phyloP scores from a whole-genome alignment of 768 basidiomycete genomes.

The Xanthoconium stramineum region DNA sequence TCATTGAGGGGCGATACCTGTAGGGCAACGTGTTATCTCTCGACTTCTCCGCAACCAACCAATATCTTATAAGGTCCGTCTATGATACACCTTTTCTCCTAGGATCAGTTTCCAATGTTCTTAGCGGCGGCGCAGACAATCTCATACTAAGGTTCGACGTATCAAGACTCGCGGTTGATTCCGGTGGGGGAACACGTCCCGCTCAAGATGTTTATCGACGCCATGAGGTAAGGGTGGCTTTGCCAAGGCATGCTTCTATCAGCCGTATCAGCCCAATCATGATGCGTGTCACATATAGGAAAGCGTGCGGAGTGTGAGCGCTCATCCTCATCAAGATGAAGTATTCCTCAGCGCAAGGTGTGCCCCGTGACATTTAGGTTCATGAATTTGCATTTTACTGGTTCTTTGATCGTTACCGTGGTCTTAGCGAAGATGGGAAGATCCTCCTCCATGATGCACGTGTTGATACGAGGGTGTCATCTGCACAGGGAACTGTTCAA shows the following conservation, averaged over 20 bases:
- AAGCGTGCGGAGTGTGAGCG: slow-evolving; percentile 59
- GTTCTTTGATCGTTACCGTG: slow-evolving; percentile 17
- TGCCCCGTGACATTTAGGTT: slow-evolving; percentile 17
- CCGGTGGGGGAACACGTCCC: slow-evolving; percentile 9
- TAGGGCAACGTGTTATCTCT: slow-evolving; percentile 72
- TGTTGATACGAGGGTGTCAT: slow-evolving; percentile 29
- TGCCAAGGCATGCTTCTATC: slow-evolving; percentile 20
- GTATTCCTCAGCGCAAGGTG: slow-evolving; percentile 70
- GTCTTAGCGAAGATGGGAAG: slow-evolving; percentile 64
- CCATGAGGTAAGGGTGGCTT: slow-evolving; percentile 28
- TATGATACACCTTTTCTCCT: slow-evolving; percentile 12
- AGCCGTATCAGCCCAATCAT: slow-evolving; percentile 11
- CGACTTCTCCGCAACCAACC: slow-evolving; percentile 65
- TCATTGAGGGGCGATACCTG: slow-evolving; percentile 13
- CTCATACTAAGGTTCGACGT: slow-evolving; percentile 54
- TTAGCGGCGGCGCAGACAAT: slow-evolving; percentile 55
- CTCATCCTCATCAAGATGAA: slow-evolving; percentile 67
- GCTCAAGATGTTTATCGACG: slow-evolving; percentile 27
- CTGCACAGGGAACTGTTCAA: slow-evolving; percentile 52
- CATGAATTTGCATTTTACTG: slow-evolving; percentile 12
- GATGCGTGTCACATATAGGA: slow-evolving; percentile 42
- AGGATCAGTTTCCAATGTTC: slow-evolving; percentile 7
- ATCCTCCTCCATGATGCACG: slow-evolving; percentile 64
- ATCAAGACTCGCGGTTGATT: slow-evolving; percentile 31
- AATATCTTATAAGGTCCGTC: slow-evolving; percentile 62